Percentiles rank a stretch among this genome's conserved stretches.
Evolutionary conservation across 2,329 filamentous ascomycete species (phyloP).

Genomic region (Mycocentrospora acerina): DNA sequence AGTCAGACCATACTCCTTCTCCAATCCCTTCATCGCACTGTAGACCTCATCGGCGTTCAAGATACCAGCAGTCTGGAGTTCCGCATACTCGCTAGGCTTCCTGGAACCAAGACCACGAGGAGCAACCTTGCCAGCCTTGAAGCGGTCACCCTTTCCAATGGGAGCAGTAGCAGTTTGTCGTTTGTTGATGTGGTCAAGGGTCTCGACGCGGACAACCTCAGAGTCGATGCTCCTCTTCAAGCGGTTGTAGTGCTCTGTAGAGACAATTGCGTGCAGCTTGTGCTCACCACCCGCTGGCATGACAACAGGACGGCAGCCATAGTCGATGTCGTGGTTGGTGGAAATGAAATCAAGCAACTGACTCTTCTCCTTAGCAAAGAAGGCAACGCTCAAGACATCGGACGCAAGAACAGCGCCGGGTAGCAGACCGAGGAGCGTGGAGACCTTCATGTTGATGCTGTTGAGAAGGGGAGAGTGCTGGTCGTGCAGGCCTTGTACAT

Average conservation of each 20-base stretch:
- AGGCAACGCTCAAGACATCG: constrained; percentile 30
- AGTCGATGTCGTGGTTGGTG: constrained; percentile 32
- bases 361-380: constrained; percentile 33
- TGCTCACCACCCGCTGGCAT: constrained; percentile 28
- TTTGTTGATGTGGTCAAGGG: constrained; percentile 28
- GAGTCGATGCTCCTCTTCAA: constrained; percentile 27
- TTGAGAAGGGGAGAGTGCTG: background rate
- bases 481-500: too few relatives aligned
- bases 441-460: constrained; percentile 25
- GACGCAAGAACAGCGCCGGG: constrained; percentile 27
- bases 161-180: constrained; percentile 30
- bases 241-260: constrained; percentile 22
- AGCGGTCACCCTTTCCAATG: constrained; percentile 43
- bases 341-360: constrained; percentile 32
- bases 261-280: constrained; percentile 35
- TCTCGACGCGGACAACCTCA: constrained; percentile 23
- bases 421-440: constrained; percentile 25
- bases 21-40: constrained; percentile 48
- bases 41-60: constrained; percentile 51
- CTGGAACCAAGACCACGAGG: constrained; percentile 47
- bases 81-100: constrained; percentile 28
- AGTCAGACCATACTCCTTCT: constrained; percentile 45
- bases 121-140: constrained; percentile 46
- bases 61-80: constrained; percentile 42
- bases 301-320: constrained; percentile 37